Base-by-base conservation (phyloP, 2,329 filamentous ascomycete species). In the Fusarium hainanense region DNA sequence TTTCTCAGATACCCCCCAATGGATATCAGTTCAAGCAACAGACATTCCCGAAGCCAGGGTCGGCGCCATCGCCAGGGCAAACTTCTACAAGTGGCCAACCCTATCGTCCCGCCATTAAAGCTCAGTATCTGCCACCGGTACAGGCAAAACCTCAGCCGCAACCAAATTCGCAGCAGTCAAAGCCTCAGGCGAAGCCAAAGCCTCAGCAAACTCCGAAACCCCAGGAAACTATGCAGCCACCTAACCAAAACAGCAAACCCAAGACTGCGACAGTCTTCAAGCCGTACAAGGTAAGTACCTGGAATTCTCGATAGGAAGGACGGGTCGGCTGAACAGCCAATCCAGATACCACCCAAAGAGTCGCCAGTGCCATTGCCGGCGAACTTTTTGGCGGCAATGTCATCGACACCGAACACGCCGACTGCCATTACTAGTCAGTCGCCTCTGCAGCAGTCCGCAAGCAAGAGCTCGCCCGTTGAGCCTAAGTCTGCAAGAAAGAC, bases 291-390 rank as follows among this genome's bases (percentile, higher is more conserved):
- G 77, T 79, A 68, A 72, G 77, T 74, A 49, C 72, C 58, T 69
- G 73, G 66, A 70, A 72, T 40, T 67, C 70, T 50, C 48, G 71
- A 63, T 63, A 71, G 56, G 43, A 71, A 58, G 69, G 57, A 56
- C 61, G 71, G 72, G 52, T 73, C 73, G 68, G 75, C 74, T 74
- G 77, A 79, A 66, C 69, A 72, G 68, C 68, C 68, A 58, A 70
- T 70, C 44, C 69, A 77, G 77, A 70, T 77, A 66, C 80, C 80
- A 23, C 69, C 77, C 16, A 83, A 82, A 69, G 75, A 83, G 58
- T 83, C 82, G 2, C 82, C 82, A 4, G 82, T 84, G 7, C 82
- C 82, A 13, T 68, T 84, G 12, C 82, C 82, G 2, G 79, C 82
- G 7, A 81, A 82, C 56, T 82, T 82, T 54, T 68, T 82, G 49